Evolutionary conservation across 768 basidiomycete genomes (phyloP), one percentile per base, ranked within the genome.

Genomic region (Tephrocybe sp.): DNA sequence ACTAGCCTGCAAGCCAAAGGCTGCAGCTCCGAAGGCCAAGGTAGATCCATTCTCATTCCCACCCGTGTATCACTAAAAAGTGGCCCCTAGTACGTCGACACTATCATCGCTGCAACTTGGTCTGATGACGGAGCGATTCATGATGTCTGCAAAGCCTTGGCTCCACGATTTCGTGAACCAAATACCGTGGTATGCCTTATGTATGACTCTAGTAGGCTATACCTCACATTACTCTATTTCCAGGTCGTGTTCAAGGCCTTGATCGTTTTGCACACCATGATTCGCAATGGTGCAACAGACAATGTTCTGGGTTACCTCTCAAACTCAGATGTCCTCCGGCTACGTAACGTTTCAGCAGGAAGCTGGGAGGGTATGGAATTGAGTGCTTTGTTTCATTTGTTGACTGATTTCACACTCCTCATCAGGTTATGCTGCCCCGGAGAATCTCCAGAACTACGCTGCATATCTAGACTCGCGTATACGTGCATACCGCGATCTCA

Each of bases 241-340:
- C 61, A 97, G 94, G 80, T 98, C 58, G 94, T 92, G n/a, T 98
- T 98, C 83, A 99, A 99, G 65, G 93, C 94, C 0, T 75, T 98
- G 58, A 87, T 99, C 60, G 92, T 96, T 3, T 75, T 98, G 6
- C 97, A 99, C 66, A 92, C 86, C 26, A 93, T 99, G 91, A 90
- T 98, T 65, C 85, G 97, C 23, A 93, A 91, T 55, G 97, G 97
- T n/a, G 80, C 90, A 2, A 97, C 95, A 5, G 94, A 98, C 74
- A 92, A 94, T 64, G 82, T 98, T 11, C 79, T 98, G 17, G 75
- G 81, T 11, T 88, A 93, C 68, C 80, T 98, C 33, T 86, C 91
- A 4, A 80, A 85, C 28, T 79, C 84, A 2, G 91, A 96, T 58
- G 77, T 92, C n/a, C 72, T 98, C 28, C 80, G 85, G 50, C 71